phyloP scores from a whole-genome alignment of 805 yeast genomes.

The Zygosaccharomyces bisporus region DNA sequence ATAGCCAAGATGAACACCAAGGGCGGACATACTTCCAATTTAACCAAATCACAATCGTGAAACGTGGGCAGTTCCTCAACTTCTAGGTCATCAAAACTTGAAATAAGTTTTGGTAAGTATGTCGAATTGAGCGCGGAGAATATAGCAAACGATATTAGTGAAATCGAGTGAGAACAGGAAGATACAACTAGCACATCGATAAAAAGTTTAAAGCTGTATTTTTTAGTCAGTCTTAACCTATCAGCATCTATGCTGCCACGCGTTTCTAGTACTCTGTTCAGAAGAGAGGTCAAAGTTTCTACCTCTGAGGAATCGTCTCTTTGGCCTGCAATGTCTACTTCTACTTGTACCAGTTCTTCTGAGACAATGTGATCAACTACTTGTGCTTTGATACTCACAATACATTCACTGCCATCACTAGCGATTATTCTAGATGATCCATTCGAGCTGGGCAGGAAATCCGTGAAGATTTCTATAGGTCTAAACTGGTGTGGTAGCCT shows the following conservation, averaged over 20 bases:
- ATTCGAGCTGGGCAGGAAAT: slow-evolving; percentile 80
- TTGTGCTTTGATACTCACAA: slow-evolving; percentile 84
- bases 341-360: slow-evolving; percentile 60
- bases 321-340: slow-evolving; percentile 74
- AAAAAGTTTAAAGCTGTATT: slow-evolving; percentile 69
- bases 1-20: slow-evolving; percentile 71
- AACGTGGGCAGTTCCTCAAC: slow-evolving; percentile 88
- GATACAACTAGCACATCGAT: slow-evolving; percentile 80
- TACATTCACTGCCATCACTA: slow-evolving; percentile 89
- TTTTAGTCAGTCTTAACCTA: slow-evolving; percentile 60
- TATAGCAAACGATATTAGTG: slow-evolving; percentile 72
- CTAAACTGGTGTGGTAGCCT: slow-evolving; percentile 70
- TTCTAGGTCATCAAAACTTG: slow-evolving; percentile 60
- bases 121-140: slow-evolving; percentile 81
- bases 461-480: slow-evolving; percentile 78
- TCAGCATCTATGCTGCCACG: slow-evolving; percentile 42
- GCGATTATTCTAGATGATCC: slow-evolving; percentile 88
- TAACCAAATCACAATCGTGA: slow-evolving; percentile 77
- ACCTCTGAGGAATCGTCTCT: slow-evolving; percentile 76
- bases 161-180: slow-evolving; percentile 74
- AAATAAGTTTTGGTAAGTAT: slow-evolving; percentile 63
- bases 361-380: slow-evolving; percentile 54
- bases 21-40: slow-evolving; percentile 55
- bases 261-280: slow-evolving; percentile 36
- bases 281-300: slow-evolving; percentile 55